Evolutionary conservation across 352 stramenopile genomes (phyloP).

Genomic region (Globisporangium nodosum): DNA sequence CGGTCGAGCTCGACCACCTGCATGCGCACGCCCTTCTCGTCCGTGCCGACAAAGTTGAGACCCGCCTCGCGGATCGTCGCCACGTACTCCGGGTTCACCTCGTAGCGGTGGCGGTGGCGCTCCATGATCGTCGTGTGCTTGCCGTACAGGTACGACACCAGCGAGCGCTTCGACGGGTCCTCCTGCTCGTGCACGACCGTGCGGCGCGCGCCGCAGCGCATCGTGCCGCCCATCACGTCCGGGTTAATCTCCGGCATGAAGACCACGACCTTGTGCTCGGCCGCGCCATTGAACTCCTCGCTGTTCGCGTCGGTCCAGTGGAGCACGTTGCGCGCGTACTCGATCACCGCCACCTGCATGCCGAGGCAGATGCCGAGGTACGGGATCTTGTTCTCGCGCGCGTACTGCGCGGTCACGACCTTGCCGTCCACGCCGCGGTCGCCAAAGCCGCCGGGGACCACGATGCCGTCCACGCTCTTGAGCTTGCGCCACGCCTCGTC

Average conservation of each 20-base stretch:
- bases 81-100: slow-evolving; percentile 97
- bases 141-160: slow-evolving; percentile 90
- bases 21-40: slow-evolving; percentile 97
- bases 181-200: slow-evolving; percentile 91
- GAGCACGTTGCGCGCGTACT: slow-evolving; percentile 95
- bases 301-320: slow-evolving; percentile 92
- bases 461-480: slow-evolving; percentile 89
- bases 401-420: slow-evolving; percentile 94
- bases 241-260: slow-evolving; percentile 99
- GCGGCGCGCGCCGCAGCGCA: slow-evolving; percentile 96
- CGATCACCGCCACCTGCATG: slow-evolving; percentile 94
- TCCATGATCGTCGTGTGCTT: slow-evolving; percentile 90
- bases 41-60: slow-evolving; percentile 97
- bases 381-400: slow-evolving; percentile 93
- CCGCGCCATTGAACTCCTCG: slow-evolving; percentile 91
- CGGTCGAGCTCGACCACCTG: slow-evolving; percentile 97
- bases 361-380: slow-evolving; percentile 99
- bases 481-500: slow-evolving; percentile 92
- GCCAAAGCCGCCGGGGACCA: slow-evolving; percentile 98
- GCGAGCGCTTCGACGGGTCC: slow-evolving; percentile 74
- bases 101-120: slow-evolving; percentile 98
- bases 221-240: slow-evolving; percentile 98
- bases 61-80: slow-evolving; percentile 86
- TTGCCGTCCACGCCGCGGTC: slow-evolving; percentile 98
- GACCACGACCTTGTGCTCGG: slow-evolving; percentile 94